Evolutionary conservation across 768 basidiomycete genomes (phyloP).

Genomic region (Mycena vitilis): DNA sequence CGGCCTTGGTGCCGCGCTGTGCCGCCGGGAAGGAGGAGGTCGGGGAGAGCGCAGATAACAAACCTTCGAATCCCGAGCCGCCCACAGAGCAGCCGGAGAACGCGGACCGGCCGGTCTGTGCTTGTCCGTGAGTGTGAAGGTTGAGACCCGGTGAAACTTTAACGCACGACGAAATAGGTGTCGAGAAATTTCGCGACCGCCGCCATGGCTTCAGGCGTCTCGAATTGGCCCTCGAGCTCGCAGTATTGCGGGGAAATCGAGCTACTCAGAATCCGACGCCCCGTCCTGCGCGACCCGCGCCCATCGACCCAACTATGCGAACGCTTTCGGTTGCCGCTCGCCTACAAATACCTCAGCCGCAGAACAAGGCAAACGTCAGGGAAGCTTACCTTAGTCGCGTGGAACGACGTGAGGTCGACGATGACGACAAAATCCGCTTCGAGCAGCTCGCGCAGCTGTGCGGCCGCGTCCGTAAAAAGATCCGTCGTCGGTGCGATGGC

Average conservation of each 20-base stretch:
- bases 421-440: slow-evolving; percentile 30
- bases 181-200: slow-evolving; percentile 23
- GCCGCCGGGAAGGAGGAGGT: background rate
- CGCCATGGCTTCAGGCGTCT: slow-evolving; percentile 17
- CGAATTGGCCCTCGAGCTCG: background rate
- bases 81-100: slow-evolving; percentile 12
- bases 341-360: background rate
- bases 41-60: background rate
- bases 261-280: slow-evolving; percentile 10
- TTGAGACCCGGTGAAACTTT: background rate
- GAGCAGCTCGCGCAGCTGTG: slow-evolving; percentile 22
- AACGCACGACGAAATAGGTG: slow-evolving; percentile 13
- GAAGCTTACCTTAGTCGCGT: background rate
- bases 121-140: background rate
- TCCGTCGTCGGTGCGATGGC: background rate
- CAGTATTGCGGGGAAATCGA: background rate
- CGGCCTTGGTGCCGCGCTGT: slow-evolving; percentile 1
- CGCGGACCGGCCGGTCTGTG: slow-evolving; percentile 17
- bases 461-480: slow-evolving; percentile 22
- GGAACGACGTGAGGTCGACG: slow-evolving; percentile 21
- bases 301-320: slow-evolving; percentile 11
- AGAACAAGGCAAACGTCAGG: background rate
- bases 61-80: slow-evolving; percentile 17
- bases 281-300: background rate
- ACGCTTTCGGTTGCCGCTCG: background rate